Evolutionary conservation across 371 early-diverging fungal genomes (phyloP), one percentile per base, ranked within the genome.

Genomic region (Mortierella sp.): DNA sequence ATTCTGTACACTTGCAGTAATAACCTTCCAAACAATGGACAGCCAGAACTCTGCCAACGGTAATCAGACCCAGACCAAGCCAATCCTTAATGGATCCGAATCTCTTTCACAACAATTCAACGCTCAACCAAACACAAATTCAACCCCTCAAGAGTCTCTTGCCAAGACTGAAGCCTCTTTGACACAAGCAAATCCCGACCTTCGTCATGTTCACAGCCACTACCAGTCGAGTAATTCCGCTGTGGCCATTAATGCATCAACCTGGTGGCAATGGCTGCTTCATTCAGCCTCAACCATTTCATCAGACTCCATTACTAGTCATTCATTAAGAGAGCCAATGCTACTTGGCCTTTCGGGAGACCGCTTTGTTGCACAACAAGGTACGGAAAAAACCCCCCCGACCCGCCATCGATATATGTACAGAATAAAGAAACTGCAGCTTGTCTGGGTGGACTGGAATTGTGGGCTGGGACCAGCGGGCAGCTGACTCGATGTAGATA

Each of bases 251-350:
- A 15, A 40, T 60, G 19, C 60, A 22, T 47, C 62, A 22, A 59
- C 59, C 43, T 57, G 67, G 67, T 48, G 67, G n/a, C 63, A 61
- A 15, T 63, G 43, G 63, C 67, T 72, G 36, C 33, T 67, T 13
- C 67, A 63, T 15, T 62, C 73, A 4, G 57, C 63, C 47, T 55
- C 67, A 8, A 66, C 60, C 21, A 64, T 38, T 47, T 38, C 72
- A 8, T 40, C 65, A 1, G 60, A 65, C 21, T 50, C 50, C 28
- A 22, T 60, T 40, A 11, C 72, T 13, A 21, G 33, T 40, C 47
- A 43, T 32, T 38, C 11, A 16, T 19, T n/a, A n/a, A 33, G 16
- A 41, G 57, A 71, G 21, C 50, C 59, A 10, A 65, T 65, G 65
- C 60, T 71, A 6, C 58, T 71, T 10, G 43, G 64, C 58, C 71